phyloP scores from a whole-genome alignment of 2,329 filamentous ascomycete species.

The Colletotrichum melonis region DNA sequence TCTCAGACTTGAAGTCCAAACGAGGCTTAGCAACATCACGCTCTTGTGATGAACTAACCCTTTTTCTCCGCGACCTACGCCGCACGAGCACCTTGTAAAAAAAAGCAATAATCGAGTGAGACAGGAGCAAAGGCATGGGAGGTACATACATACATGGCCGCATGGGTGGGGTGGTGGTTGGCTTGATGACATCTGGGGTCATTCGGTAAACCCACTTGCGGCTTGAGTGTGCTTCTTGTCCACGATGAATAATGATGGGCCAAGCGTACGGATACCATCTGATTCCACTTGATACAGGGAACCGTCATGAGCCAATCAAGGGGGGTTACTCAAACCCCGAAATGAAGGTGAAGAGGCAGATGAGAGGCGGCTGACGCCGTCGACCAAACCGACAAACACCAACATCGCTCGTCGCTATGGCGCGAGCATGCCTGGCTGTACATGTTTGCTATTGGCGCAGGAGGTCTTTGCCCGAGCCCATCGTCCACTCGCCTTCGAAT shows the following conservation, averaged over 20 bases:
- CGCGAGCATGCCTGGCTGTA: conserved; percentile 2
- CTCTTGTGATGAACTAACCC: not conserved
- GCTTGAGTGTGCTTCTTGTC: not conserved
- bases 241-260: not conserved
- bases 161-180: not conserved
- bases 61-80: not conserved
- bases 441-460: not conserved
- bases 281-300: not conserved
- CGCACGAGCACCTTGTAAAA: conserved; percentile 6
- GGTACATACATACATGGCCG: not conserved
- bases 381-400: not conserved
- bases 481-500: conserved; percentile 1
- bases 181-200: not conserved
- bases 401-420: not conserved
- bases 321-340: not conserved
- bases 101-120: not conserved
- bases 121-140: not conserved
- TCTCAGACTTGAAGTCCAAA: conserved; percentile 18
- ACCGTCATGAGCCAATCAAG: not conserved
- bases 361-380: not conserved
- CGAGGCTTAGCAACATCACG: conserved; percentile 11
- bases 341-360: conserved; percentile 10
- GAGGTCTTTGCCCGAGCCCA: not conserved
- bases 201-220: not conserved
- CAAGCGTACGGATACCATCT: not conserved